These are phyloP conservation scores for Cystobasidium ongulense DNA, from an alignment of 768 basidiomycete genomes.

Conservation along the genomic window DNA sequence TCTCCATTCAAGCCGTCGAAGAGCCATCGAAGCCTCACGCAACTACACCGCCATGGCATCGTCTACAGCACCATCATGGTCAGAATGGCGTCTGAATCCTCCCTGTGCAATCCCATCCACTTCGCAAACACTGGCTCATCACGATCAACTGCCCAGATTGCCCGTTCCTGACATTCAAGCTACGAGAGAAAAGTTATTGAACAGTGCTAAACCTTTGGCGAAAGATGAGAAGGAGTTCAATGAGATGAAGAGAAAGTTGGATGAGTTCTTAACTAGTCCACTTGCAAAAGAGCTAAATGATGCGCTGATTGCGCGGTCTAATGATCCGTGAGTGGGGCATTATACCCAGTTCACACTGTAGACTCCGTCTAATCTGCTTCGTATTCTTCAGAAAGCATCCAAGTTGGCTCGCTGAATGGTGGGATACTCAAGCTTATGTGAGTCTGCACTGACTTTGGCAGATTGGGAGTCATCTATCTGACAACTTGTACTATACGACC, in stretches of 20 bases:
- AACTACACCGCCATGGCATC: conserved; percentile 19
- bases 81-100: conserved; percentile 26
- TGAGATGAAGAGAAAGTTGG: conserved; percentile 7
- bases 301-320: background rate
- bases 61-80: conserved; percentile 18
- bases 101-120: conserved; percentile 21
- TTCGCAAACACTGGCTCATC: conserved; percentile 1
- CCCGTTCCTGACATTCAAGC: conserved; percentile 29
- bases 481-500: too few species aligned
- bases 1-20: background rate
- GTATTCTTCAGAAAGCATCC: background rate
- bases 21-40: background rate
- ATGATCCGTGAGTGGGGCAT: conserved; percentile 14
- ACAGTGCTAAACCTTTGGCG: conserved; percentile 12
- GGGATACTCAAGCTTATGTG: conserved; percentile 16
- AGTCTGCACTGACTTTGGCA: background rate
- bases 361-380: background rate
- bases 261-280: conserved; percentile 14
- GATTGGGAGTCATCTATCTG: too few species aligned
- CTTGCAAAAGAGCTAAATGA: conserved; percentile 17
- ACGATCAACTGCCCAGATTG: conserved; percentile 14
- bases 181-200: conserved; percentile 15
- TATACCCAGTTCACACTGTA: background rate
- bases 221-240: conserved; percentile 23
- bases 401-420: conserved; percentile 31